Percentiles rank a stretch among this genome's conserved stretches.
Evolutionary conservation across 2,329 filamentous ascomycete species (phyloP).

Genomic region (Didymella sp.): DNA sequence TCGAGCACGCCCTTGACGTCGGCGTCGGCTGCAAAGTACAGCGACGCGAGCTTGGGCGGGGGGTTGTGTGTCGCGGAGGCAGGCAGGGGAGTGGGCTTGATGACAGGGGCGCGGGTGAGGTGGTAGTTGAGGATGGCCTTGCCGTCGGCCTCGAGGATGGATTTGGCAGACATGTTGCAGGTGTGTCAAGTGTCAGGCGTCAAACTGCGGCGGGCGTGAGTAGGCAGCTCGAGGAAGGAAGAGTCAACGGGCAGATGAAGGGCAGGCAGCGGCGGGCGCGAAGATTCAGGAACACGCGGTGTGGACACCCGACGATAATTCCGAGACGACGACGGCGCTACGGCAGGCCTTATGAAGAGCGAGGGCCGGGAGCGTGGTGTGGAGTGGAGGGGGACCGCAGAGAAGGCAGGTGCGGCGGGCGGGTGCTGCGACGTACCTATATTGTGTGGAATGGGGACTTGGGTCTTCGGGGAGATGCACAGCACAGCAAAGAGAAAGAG

Average conservation of each 20-base stretch:
- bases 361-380: constrained; percentile 29
- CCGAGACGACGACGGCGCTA: constrained; percentile 26
- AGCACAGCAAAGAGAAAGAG: constrained; percentile 8
- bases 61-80: constrained; percentile 86
- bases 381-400: constrained; percentile 29
- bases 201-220: constrained; percentile 38
- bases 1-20: constrained; percentile 84
- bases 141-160: constrained; percentile 98
- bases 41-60: constrained; percentile 85
- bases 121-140: constrained; percentile 99
- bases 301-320: constrained; percentile 24
- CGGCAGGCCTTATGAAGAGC: constrained; percentile 21
- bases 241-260: constrained; percentile 21
- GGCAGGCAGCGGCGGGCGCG: constrained; percentile 22
- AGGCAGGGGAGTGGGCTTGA: constrained; percentile 96
- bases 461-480: constrained; percentile 19
- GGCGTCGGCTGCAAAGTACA: constrained; percentile 91
- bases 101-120: constrained; percentile 94
- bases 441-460: constrained; percentile 28
- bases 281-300: constrained; percentile 23
- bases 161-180: constrained; percentile 86
- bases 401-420: constrained; percentile 12
- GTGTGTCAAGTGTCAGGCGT: constrained; percentile 21
- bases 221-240: constrained; percentile 14
- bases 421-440: constrained; percentile 45